Evolutionary conservation across 2,329 filamentous ascomycete genomes (phyloP), one percentile per base, ranked within the genome.

Genomic region (Fusarium sp.): DNA sequence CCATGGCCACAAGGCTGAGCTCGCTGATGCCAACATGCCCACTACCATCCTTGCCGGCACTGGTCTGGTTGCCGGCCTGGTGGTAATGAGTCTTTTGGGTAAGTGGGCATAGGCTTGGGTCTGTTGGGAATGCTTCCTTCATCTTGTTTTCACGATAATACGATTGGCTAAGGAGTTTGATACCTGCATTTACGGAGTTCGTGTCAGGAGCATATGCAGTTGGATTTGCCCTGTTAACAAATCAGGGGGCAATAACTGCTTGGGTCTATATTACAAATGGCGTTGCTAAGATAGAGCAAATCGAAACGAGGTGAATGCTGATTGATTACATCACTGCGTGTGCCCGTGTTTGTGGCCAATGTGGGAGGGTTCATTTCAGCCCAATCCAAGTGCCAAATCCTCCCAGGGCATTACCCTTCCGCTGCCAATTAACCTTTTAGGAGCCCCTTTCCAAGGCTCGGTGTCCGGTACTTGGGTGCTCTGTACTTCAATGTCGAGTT

Each of bases 1-100:
- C 14, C 82, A 83, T 42, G 82, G 82, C 13, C 77, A 79, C 45
- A 78, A 78, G 72, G 79, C 81, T 26, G 89, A 92, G 77, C 81
- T 93, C 79, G 80, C 87, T 22, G 82, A 88, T 36, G 87, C 90
- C 0, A 80, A 86, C 1, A 42, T 86, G 3, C 34, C 84, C 0
- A 87, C 85, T 64, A 89, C 89, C 0, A 41, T 79, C 2, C 79
- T 88, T 14, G 91, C 87, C 0, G 81, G 89, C 39, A 44, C 86
- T 8, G 87, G 87, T 9, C 82, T 94, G 51, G 73, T 93, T 6
- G 80, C 85, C 2, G 93, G 93, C 3, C 84, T 94, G 84, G 84
- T 88, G 0, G 72, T 93, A 45, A 94, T 95, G 93, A 91, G 91
- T 64, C 79, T 94, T 28, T 82, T 95, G 30, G 93, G 92, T 0